Conservation (phyloP, 352 stramenopile species). For the Phytophthora chlamydospora region DNA sequence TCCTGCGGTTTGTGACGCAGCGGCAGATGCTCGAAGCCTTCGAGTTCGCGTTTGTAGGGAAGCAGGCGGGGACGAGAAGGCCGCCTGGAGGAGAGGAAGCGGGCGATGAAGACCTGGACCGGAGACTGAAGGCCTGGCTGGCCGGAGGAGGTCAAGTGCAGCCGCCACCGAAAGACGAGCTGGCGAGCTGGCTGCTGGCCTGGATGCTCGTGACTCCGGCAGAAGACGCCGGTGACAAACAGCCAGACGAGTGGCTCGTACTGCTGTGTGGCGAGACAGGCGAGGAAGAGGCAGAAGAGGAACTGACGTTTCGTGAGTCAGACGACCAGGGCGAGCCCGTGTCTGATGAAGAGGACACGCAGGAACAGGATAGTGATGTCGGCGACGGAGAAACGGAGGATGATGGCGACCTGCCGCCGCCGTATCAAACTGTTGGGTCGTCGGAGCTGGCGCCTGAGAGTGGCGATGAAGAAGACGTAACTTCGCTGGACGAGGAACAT, state of each 20-base stretch:
- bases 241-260: constrained; percentile 29
- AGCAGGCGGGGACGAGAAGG: constrained; percentile 1
- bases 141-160: constrained; percentile 20
- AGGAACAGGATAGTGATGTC: constrained; percentile 7
- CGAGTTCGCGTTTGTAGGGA: constrained; percentile 34
- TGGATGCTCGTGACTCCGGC: constrained; percentile 41
- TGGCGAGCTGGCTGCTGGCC: constrained; percentile 61
- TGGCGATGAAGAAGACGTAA: not conserved
- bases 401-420: constrained; percentile 30
- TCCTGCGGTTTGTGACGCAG: constrained; percentile 49
- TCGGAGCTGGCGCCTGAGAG: not conserved
- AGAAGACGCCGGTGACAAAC: constrained; percentile 6
- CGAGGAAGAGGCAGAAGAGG: constrained; percentile 6
- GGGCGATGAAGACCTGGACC: constrained; percentile 26
- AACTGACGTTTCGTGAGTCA: constrained; percentile 5
- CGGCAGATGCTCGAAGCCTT: constrained; percentile 53
- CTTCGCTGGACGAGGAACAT: constrained; percentile 1
- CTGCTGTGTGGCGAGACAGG: constrained; percentile 34
- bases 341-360: not conserved
- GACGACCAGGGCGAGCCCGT: constrained; percentile 12
- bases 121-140: constrained; percentile 41
- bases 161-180: constrained; percentile 51
- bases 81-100: constrained; percentile 11
- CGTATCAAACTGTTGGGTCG: constrained; percentile 16
- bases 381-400: constrained; percentile 13